A percentile compares a stretch with the other conserved stretches of the same genome.
These are phyloP conservation scores for Oehlia diaphana DNA, from an alignment of 192 early-diverging fungal genomes.

Conservation along the genomic window DNA sequence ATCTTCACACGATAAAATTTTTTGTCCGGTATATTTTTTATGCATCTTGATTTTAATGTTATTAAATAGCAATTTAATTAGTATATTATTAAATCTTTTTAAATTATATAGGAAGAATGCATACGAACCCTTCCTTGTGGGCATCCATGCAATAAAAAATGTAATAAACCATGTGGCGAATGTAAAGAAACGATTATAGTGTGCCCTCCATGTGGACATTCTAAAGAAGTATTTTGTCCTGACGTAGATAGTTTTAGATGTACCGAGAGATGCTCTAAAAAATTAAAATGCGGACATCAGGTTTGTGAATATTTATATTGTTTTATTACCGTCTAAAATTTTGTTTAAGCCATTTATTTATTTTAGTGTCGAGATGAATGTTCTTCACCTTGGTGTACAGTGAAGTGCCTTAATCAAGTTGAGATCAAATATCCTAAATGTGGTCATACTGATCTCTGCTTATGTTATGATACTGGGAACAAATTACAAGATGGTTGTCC, in stretches of 20 bases:
- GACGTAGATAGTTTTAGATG: neutral
- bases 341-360: neutral
- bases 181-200: neutral
- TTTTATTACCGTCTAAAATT: neutral
- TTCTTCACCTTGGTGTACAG: neutral
- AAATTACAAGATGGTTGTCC: neutral
- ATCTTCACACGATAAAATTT: neutral
- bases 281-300: conserved; percentile 13
- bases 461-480: neutral
- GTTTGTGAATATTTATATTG: neutral
- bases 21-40: conserved; percentile 17
- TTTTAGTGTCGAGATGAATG: neutral
- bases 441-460: neutral
- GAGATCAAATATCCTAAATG: neutral
- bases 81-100: neutral
- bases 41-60: neutral
- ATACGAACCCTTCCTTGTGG: conserved; percentile 16
- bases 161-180: neutral
- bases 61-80: neutral
- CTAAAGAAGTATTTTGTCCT: neutral
- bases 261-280: neutral
- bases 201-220: conserved; percentile 10
- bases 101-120: conserved; percentile 9
- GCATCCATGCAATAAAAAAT: conserved; percentile 16
- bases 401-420: neutral